Evolutionary conservation across 2,329 filamentous ascomycete genomes (phyloP), one percentile per base, ranked within the genome.

Genomic region (Aspergillus flavus): DNA sequence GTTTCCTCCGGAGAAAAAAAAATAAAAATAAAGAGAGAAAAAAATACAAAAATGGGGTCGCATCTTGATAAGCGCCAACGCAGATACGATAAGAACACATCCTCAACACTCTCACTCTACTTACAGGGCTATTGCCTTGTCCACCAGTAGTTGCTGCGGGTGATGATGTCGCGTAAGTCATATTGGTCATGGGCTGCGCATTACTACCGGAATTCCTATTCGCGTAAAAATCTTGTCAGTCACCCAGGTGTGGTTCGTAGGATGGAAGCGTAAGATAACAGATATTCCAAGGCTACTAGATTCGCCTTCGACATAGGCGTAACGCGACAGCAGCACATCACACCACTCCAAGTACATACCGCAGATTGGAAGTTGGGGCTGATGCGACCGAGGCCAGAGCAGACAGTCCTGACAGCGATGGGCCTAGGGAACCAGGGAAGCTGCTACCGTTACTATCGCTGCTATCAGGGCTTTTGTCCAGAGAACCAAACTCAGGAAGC

Each of bases 61-160:
- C 39, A 32, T 34, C 61, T 57, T 61, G 64, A 58, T 57, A 66
- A 64, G 48, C 46, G 48, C 32, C 39, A 50, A 36, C 43, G 54
- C 32, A 62, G 45, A 34, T 55, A 59, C 46, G 60, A 65, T 57
- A 62, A 61, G 61, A 36, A 23, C 36, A 23, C 26, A 26, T 39
- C 32, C 14, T 52, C 48, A 32, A 52, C 6, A 48, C 30, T 16
- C 23, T 39, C n/a, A 4, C 52, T 36, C 41, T 23, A 80, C 79
- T 79, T 70, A 81, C 78, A 60, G 79, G 78, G 66, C 74, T 77
- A 66, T 75, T 80, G 66, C 85, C 85, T 74, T 88, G 86, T 59
- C 88, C 88, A 68, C 86, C 87, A 65, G 87, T 85, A 46, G 88
- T 89, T 46, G 86, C 86, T 64, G 87, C 87, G 55, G 88, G 87